Base-by-base conservation (phyloP, 2,329 filamentous ascomycete species). In the Xylaria sp. region DNA sequence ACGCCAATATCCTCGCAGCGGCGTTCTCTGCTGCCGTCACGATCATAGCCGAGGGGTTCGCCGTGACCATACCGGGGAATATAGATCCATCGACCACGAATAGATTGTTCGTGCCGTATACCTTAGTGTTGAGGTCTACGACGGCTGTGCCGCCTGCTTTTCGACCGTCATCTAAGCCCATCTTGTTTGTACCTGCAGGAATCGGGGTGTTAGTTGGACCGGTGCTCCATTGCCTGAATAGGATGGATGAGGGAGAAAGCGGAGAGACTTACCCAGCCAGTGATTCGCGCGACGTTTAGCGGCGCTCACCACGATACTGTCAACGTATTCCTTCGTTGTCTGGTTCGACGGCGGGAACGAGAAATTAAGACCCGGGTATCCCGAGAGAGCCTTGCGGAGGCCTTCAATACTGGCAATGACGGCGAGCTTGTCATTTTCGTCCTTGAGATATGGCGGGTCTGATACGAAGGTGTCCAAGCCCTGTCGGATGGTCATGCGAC, bases 1-100 rank as follows among this genome's bases (percentile, higher is more conserved):
- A 67, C 25, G 48, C 73, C 66, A 65, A 67, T 54, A 76, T 71
- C 44, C 71, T 70, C 46, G 68, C 66, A 27, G 74, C 72, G 3
- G 78, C 78, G 21, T 75, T 73, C 70, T 80, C 78, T 19, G 77
- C 71, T 10, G 75, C 76, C 1, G 75, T 72, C 41, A 79, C 75
- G 55, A 79, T 78, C 70, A 78, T 78, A 13, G 76, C 72, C 10
- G 76, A 75, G 0, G 89, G 89, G 75, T 92, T 92, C 27, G 87
- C 87, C 0, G 87, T 87, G 1, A 87, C 82, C 71, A 90, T 85
- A 62, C 89, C 88, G 0, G 89, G 88, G 77, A 90, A 89, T 69
- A 91, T 87, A 60, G 84, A 86, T 1, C 84, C 88, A 68, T 91
- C 88, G 3, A 90, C 85, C 15, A 90, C 84, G 70, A 87, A 89